A percentile compares a stretch with the other conserved stretches of the same genome.
Conservation (phyloP, 306 rosid genomes). For the Inga oerstediana region DNA sequence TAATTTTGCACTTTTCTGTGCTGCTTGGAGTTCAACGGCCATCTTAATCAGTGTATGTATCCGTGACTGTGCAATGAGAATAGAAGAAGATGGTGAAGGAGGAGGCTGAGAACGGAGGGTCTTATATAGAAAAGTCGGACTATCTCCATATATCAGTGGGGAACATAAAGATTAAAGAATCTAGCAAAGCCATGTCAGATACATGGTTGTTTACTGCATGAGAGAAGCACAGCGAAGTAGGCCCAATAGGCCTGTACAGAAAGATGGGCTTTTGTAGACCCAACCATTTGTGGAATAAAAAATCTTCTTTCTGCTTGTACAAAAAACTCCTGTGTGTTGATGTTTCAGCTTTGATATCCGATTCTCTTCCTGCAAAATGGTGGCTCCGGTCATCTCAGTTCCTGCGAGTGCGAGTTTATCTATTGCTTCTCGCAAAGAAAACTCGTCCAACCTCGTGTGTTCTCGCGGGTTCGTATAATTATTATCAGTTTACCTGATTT, state of each 20-base stretch:
- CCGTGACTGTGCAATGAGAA: not conserved
- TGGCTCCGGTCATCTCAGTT: slow-evolving; percentile 55
- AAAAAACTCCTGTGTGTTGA: not conserved
- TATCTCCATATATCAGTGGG: too few relatives aligned
- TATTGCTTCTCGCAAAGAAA: slow-evolving; percentile 52
- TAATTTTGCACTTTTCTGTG: slow-evolving; percentile 5
- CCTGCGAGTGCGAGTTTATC: slow-evolving; percentile 63
- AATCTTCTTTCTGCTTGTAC: not conserved
- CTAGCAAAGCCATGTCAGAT: too few relatives aligned
- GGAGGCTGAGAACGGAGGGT: not conserved
- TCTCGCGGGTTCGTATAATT: slow-evolving; percentile 51
- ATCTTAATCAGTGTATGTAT: not conserved
- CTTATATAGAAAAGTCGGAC: not conserved
- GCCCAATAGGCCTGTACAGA: not conserved
- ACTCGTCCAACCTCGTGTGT: slow-evolving; percentile 33
- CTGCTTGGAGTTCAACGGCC: slow-evolving; percentile 35
- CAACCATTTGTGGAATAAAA: not conserved
- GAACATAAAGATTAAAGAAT: too few relatives aligned
- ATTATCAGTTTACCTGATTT: not conserved
- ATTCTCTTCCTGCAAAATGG: slow-evolving; percentile 44
- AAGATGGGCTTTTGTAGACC: slow-evolving; percentile 11
- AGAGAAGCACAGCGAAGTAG: too few relatives aligned
- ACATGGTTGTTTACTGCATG: too few relatives aligned
- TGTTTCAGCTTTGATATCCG: not conserved
- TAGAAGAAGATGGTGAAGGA: not conserved